phyloP scores from a whole-genome alignment of 345 rosid species.

The Eucalyptus shirleyi region DNA sequence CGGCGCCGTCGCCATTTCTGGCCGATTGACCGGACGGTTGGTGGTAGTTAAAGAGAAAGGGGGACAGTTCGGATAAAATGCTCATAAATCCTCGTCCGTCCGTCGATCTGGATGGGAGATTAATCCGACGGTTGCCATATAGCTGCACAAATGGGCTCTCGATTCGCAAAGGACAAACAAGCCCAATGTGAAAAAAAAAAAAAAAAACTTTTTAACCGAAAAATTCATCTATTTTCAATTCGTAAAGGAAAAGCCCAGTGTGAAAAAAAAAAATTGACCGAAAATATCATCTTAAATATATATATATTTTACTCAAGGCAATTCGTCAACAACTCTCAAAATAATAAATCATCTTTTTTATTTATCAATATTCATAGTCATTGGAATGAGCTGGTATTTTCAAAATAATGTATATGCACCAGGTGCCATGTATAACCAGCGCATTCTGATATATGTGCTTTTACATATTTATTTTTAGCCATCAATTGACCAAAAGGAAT shows the following conservation, averaged over 20 bases:
- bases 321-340: neutral
- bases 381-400: neutral
- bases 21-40: neutral
- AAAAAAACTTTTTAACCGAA: neutral
- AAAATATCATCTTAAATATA: neutral
- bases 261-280: neutral
- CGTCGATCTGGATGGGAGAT: neutral
- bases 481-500: neutral
- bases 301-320: neutral
- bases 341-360: neutral
- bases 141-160: neutral
- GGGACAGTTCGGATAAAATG: neutral
- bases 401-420: neutral
- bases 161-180: neutral
- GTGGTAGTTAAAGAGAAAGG: neutral
- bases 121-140: neutral
- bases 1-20: conserved; percentile 6
- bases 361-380: neutral
- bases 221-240: neutral
- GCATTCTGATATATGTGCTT: neutral
- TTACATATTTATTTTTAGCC: neutral
- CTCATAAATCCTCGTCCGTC: neutral
- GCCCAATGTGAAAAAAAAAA: neutral
- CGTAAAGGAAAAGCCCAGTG: neutral
- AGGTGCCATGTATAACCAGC: accelerated